Base-by-base conservation (phyloP, 2,329 filamentous ascomycete genomes). In the Fragosphaeria purpurea region DNA sequence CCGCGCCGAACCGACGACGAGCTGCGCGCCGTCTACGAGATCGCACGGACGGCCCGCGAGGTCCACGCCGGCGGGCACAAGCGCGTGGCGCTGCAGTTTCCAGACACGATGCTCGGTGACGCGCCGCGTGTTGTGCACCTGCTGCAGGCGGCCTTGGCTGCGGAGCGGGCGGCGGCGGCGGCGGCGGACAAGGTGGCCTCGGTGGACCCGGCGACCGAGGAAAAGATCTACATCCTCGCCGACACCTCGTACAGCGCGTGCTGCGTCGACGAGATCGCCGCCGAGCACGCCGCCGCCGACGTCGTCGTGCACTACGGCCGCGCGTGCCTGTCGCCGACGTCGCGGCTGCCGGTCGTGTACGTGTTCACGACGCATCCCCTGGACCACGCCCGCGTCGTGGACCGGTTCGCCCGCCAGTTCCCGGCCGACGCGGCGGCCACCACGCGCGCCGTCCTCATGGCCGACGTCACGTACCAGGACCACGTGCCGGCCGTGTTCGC, bases 201-300 rank as follows among this genome's bases (percentile, higher is more conserved):
- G 53, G 40, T 39, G 7, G 31, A 32, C 11, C 34, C 33, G 53
- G 50, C 33, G 6, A 11, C 31, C 10, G 30, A 46, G 7, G 61
- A 62, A 34, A 63, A 74, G 55, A 73, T 97, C 48, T 95, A 86
- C 59, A 90, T 98, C 53, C 73, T 98, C 13, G 93, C 85, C 35
- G 93, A 98, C 66, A 97, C 93, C 3, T 96, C 91, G 2, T 98
- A 97, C 67, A 94, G 93, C 53, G 85, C 91, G 0, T 98, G 93
- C 69, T 98, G 93, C 62, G 90, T 97, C 13, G 93, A 98, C 62
- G 93, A 98, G 69, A 84, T 97, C 41, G 93, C 93, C 0, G 93
- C 93, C 3, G 90, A 98, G 65, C 93, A 98, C 64, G 85, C 88
- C 12, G 78, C 88, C 60, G 90, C 93, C 6, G 85, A 97, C 55